phyloP scores from a whole-genome alignment of 1,284 basidiomycete genomes.

The Leccinum fallax region DNA sequence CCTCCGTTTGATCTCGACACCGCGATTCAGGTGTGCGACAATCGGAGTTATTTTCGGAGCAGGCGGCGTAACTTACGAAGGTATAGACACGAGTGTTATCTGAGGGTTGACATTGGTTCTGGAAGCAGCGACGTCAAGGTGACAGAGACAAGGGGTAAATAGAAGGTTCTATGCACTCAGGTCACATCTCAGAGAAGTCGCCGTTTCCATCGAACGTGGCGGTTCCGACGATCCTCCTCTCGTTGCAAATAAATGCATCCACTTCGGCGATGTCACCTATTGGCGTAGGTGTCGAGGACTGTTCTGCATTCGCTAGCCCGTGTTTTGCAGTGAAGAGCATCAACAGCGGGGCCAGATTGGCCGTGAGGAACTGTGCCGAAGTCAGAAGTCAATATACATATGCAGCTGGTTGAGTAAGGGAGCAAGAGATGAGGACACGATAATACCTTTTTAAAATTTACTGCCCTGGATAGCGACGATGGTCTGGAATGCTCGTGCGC shows the following conservation, averaged over 20 bases:
- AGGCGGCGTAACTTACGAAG: conserved; percentile 74
- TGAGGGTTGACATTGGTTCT: conserved; percentile 78
- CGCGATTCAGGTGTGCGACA: conserved; percentile 93
- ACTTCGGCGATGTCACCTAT: conserved; percentile 91
- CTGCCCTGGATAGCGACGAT: too few relatives aligned
- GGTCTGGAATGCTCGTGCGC: too few relatives aligned
- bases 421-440: not conserved
- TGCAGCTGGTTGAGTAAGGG: not conserved
- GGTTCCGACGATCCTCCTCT: conserved; percentile 47
- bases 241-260: conserved; percentile 91
- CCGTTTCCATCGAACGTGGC: conserved; percentile 14
- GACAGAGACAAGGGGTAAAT: conserved; percentile 23
- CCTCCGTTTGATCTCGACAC: conserved; percentile 97
- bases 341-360: too few relatives aligned
- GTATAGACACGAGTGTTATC: conserved; percentile 88
- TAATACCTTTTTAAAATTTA: too few relatives aligned
- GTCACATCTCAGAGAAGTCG: conserved; percentile 71
- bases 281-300: conserved; percentile 97
- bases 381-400: conserved; percentile 50
- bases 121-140: conserved; percentile 1
- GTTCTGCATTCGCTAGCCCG: conserved; percentile 92
- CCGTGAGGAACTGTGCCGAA: too few relatives aligned
- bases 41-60: too few relatives aligned
- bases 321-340: conserved; percentile 30
- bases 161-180: conserved; percentile 71